Evolutionary conservation across 2,329 filamentous ascomycete genomes (phyloP).

Genomic region (Aspergillus persii): DNA sequence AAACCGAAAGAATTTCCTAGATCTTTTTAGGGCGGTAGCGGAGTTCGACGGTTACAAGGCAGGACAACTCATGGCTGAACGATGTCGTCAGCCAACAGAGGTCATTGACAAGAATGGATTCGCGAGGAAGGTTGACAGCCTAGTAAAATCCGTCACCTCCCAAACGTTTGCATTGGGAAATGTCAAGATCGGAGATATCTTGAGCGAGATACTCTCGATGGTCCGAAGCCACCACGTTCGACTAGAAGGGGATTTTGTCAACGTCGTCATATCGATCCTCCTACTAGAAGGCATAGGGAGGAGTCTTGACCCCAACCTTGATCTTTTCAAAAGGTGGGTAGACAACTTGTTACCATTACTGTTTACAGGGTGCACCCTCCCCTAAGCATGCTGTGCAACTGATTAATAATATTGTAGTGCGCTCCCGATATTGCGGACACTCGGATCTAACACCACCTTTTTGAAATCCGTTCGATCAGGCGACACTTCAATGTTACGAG

Average conservation of each 20-base stretch:
- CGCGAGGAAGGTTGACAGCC: conserved; percentile 92
- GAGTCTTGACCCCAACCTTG: conserved; percentile 78
- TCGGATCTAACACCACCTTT: conserved; percentile 63
- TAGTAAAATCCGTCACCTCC: conserved; percentile 87
- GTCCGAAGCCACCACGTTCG: conserved; percentile 89
- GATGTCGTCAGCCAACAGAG: conserved; percentile 86
- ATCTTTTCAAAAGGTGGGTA: conserved; percentile 72
- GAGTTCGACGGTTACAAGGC: conserved; percentile 97
- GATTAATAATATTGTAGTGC: conserved; percentile 54
- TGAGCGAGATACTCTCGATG: conserved; percentile 88
- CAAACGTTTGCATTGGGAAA: conserved; percentile 88
- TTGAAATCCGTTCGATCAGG: conserved; percentile 65
- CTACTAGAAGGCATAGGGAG: conserved; percentile 92
- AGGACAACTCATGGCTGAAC: conserved; percentile 91
- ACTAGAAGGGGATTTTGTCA: conserved; percentile 96
- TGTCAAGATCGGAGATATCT: conserved; percentile 92
- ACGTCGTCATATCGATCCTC: conserved; percentile 93
- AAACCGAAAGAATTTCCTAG: conserved; percentile 88
- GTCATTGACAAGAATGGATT: conserved; percentile 90
- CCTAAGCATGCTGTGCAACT: background rate
- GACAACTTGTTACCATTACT: background rate
- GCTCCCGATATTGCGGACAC: conserved; percentile 82
- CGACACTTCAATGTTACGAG: conserved; percentile 80
- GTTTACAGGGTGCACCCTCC: background rate
- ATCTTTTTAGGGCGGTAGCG: conserved; percentile 91